These are phyloP conservation scores for Mucor velutinosus DNA, from an alignment of 371 early-diverging fungal species.

Conservation along the genomic window DNA sequence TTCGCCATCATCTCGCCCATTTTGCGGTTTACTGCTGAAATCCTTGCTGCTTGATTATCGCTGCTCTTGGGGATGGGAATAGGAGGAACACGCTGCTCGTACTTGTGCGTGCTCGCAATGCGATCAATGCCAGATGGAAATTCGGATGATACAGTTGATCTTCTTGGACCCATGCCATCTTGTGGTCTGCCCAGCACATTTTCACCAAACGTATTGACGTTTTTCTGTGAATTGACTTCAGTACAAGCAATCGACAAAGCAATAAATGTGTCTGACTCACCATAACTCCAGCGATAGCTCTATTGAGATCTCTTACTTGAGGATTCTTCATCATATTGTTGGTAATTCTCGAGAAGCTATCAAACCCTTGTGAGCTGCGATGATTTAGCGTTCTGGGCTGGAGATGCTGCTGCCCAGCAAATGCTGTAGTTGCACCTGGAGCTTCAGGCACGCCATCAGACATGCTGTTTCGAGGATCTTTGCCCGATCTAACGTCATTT, in stretches of 20 bases:
- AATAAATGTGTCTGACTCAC: conserved; percentile 1
- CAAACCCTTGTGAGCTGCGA: conserved; percentile 24
- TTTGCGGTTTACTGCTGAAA: conserved; percentile 30
- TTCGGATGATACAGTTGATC: conserved; percentile 36
- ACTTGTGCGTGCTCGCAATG: conserved; percentile 14
- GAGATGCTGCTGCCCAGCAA: neutral
- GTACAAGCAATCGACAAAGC: neutral
- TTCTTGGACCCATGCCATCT: conserved; percentile 19
- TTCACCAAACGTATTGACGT: conserved; percentile 48
- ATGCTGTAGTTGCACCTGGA: neutral
- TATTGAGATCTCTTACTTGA: conserved; percentile 62
- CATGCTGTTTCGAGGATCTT: conserved; percentile 43
- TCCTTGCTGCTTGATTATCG: neutral
- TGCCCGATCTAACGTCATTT: conserved; percentile 56
- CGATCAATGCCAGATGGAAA: conserved; percentile 44
- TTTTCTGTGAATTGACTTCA: conserved; percentile 32
- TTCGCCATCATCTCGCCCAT: conserved; percentile 58
- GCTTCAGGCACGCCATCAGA: conserved; percentile 27
- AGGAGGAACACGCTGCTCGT: neutral
- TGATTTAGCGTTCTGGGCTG: conserved; percentile 19
- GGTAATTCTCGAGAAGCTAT: conserved; percentile 38
- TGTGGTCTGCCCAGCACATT: conserved; percentile 30
- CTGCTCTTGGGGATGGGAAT: neutral
- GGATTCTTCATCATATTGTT: conserved; percentile 64
- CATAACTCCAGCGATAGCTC: conserved; percentile 64